Base-by-base conservation (phyloP, 139 green algal genomes). In the Tetradesmus lagerheimii region DNA sequence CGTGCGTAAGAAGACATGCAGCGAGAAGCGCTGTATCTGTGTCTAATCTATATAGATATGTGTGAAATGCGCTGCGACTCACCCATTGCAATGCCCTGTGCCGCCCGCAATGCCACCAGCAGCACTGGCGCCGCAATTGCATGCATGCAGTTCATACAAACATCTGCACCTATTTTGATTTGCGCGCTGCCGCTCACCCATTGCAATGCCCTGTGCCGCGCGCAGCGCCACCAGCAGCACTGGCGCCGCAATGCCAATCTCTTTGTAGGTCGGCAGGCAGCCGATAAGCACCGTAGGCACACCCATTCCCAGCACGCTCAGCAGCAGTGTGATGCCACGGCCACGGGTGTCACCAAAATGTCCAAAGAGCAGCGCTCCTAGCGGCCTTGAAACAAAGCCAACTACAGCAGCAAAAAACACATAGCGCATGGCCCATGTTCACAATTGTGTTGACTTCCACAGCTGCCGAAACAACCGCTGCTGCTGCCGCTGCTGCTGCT, bases 151-250 rank as follows among this genome's bases (percentile, higher is more conserved):
- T 50, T 14, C 8, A 8, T 50, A 50, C 8, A 8, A 50, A 50
- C 43, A 50, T 4, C 43, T n/a, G n/a, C n/a, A n/a, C n/a, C n/a
- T n/a, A n/a, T n/a, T n/a, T n/a, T n/a, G n/a, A n/a, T n/a, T n/a
- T n/a, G n/a, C n/a, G n/a, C n/a, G n/a, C n/a, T n/a, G 43, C 43
- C 16, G 20, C 38, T 50, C 83, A 86, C 80, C 29, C 89, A 91
- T 91, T 18, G 89, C 89, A 45, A 91, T 82, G 47, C 87, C 87
- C 89, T 92, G 89, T 35, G 89, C 37, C 31, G 34, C 23, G 1
- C 80, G 80, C 80, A 86, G 80, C 8, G 67, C 27, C 27, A 50
- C 47, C 29, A 86, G 80, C 23, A 86, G n/a, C 4, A 45, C 35
- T 14, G 80, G 80, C 4, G 80, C 43, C 8, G 80, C 80, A 18